Evolutionary conservation across 1,284 basidiomycete genomes (phyloP), one percentile per base, ranked within the genome.

Genomic region (Boletus smithii): DNA sequence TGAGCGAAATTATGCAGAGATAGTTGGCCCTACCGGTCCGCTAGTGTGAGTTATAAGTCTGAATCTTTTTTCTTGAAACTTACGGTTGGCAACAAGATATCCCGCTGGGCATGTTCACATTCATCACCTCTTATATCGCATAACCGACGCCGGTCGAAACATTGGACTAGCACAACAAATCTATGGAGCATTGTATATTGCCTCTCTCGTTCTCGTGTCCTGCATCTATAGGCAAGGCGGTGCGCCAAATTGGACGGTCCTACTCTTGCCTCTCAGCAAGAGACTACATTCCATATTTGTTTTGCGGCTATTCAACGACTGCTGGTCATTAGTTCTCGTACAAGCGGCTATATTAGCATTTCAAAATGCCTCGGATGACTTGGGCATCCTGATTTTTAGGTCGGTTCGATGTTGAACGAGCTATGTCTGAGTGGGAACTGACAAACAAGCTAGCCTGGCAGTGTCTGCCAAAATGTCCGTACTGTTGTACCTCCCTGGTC

Each of bases 381-480:
- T 81, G 3, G 90, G 83, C 1, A 79, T 80, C 13, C 56, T 88
- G 29, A 62, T 93, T 3, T 87, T 86, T 67, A 88, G 87, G 92
- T 91, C 54, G 50, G 81, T 69, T 34, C 23, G n/a, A 36, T 30
- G 10, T 24, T 14, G 30, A 35, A 5, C n/a, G 32, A 17, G 7
- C 13, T 10, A 14, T n/a, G 20, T 30, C 22, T 24, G 8, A 18
- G 29, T 18, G 20, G n/a, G 8, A 40, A 23, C 50, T 63, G 31
- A 65, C 41, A 8, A 23, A 42, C 13, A 18, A 35, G 27, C 24
- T 27, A 97, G 95, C 56, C 67, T 82, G 8, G 94, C 93, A 0
- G 68, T 99, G 5, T 94, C 92, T 2, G 77, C 97, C 56, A 99
- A 99, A 71, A 99, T 99, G 97, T 97, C 91, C 36, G 82, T 88